Percentiles rank a stretch among this genome's conserved stretches.
Evolutionary conservation across 139 green algal species (phyloP).

Genomic region (Mesotaenium endlicherianum): DNA sequence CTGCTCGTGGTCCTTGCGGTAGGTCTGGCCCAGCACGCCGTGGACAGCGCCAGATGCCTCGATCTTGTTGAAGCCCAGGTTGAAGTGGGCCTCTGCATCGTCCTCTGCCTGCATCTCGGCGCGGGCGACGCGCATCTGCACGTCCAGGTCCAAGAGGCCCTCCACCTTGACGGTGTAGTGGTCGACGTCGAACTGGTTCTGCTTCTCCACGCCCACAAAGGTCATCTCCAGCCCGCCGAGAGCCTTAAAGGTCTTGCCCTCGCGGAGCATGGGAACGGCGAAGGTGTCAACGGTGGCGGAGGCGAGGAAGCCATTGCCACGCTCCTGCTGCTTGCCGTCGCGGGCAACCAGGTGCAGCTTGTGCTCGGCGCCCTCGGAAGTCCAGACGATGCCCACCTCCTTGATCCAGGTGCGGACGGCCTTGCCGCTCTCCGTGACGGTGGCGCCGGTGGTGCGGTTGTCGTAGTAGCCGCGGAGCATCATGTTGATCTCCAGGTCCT

Average conservation of each 20-base stretch:
- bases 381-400: slow-evolving; percentile 27
- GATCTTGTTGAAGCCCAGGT: too few species aligned
- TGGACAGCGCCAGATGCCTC: too few species aligned
- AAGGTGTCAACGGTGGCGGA: neutral
- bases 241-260: neutral
- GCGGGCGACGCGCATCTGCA: too few species aligned
- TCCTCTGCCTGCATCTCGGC: too few species aligned
- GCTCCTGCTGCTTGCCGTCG: neutral
- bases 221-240: neutral
- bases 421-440: neutral
- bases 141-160: neutral
- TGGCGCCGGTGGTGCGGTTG: neutral
- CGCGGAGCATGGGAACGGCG: neutral
- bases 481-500: slow-evolving; percentile 41
- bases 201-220: neutral
- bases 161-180: neutral
- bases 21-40: too few species aligned
- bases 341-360: too few species aligned
- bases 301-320: neutral
- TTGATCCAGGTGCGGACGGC: slow-evolving; percentile 34
- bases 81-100: too few species aligned
- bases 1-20: too few species aligned
- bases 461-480: slow-evolving; percentile 20
- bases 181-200: neutral
- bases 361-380: too few species aligned